phyloP scores from a whole-genome alignment of 169 alveolate species.

The Perkinsus marinus region DNA sequence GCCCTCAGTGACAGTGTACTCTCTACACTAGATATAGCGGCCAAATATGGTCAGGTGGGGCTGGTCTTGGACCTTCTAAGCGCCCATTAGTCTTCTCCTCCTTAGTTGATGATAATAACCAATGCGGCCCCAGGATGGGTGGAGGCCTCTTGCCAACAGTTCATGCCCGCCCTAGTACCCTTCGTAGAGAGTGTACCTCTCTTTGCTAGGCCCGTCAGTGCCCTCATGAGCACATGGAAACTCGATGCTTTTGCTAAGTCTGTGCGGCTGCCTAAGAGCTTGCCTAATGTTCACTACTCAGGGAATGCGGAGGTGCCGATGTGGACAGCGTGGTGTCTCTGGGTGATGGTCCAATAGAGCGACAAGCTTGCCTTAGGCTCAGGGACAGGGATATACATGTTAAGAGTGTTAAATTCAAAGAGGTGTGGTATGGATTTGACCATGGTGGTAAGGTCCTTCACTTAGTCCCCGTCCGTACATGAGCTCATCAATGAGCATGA shows the following conservation, averaged over 20 bases:
- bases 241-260: not conserved
- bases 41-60: conserved; percentile 6
- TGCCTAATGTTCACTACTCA: not conserved
- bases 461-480: not conserved
- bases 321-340: not conserved
- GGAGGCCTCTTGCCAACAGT: conserved; percentile 14
- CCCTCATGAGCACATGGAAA: not conserved
- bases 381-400: not conserved
- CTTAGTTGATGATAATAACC: conserved; percentile 20
- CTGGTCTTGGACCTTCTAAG: conserved; percentile 2
- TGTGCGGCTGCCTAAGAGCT: not conserved
- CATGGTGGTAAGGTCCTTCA: not conserved
- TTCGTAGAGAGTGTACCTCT: conserved; percentile 10
- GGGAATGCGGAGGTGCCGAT: not conserved
- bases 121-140: conserved; percentile 32
- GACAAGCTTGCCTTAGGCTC: not conserved
- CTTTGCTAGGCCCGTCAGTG: not conserved
- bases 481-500: not conserved
- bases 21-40: not conserved
- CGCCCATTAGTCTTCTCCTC: conserved; percentile 6
- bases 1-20: not conserved
- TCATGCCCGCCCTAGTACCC: conserved; percentile 10
- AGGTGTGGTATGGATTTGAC: not conserved
- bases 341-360: not conserved
- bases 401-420: not conserved